A percentile compares a stretch with the other conserved stretches of the same genome.
These are phyloP conservation scores for Claviceps sp. DNA, from an alignment of 2,329 filamentous ascomycete genomes.

Conservation along the genomic window DNA sequence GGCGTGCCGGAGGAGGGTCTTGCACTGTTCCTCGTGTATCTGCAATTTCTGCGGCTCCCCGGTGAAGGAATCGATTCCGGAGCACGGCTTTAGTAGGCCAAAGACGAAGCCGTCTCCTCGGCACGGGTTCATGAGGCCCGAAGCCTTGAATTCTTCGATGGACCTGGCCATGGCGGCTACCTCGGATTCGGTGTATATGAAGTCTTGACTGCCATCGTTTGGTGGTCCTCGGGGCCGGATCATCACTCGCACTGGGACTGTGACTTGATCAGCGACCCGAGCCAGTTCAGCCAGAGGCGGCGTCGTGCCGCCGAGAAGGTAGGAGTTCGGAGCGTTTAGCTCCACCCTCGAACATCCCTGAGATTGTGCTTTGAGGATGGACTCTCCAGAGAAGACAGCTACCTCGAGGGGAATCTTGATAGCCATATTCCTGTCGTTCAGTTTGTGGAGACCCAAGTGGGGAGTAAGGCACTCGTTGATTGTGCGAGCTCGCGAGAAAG, in stretches of 20 bases:
- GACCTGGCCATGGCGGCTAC: constrained; percentile 27
- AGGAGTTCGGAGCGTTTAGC: constrained; percentile 39
- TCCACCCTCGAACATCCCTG: constrained; percentile 38
- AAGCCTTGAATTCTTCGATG: constrained; percentile 24
- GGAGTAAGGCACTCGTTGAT: not conserved
- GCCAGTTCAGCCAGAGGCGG: constrained; percentile 28
- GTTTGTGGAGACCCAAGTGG: not conserved
- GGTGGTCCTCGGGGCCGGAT: constrained; percentile 32
- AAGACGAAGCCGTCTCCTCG: constrained; percentile 45
- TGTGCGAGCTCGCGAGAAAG: not conserved
- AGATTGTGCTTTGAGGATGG: constrained; percentile 25
- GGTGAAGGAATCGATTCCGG: not conserved
- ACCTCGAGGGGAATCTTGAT: constrained; percentile 31
- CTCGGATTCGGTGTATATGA: constrained; percentile 34
- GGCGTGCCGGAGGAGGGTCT: constrained; percentile 26
- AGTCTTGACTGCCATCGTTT: constrained; percentile 21
- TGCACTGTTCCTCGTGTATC: constrained; percentile 29
- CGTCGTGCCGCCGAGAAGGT: constrained; percentile 36
- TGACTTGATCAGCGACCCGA: constrained; percentile 13
- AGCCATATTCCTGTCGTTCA: not conserved
- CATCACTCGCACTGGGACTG: constrained; percentile 37
- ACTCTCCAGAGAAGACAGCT: constrained; percentile 35
- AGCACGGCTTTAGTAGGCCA: constrained; percentile 25
- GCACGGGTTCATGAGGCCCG: constrained; percentile 22
- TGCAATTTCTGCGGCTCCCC: not conserved